These are phyloP conservation scores for Fusarium domesticum DNA, from an alignment of 2,329 filamentous ascomycete species.

Conservation along the genomic window DNA sequence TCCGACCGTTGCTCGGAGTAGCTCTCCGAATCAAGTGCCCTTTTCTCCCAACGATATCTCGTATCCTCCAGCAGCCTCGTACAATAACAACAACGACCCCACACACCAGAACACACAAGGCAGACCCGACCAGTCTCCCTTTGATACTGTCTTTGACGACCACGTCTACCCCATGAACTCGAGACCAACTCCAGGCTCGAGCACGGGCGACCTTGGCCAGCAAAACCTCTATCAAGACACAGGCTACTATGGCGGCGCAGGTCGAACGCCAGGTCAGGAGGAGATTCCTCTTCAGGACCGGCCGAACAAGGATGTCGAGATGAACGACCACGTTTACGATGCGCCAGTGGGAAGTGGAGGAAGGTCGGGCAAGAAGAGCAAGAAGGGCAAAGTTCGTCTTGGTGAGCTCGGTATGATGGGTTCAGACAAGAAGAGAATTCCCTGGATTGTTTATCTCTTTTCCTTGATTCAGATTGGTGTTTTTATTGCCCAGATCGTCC, in stretches of 20 bases:
- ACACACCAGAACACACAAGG: slow-evolving; percentile 34
- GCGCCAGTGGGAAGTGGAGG: slow-evolving; percentile 36
- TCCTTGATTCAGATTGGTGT: slow-evolving; percentile 75
- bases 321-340: slow-evolving; percentile 62
- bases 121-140: slow-evolving; percentile 49
- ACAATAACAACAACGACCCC: slow-evolving; percentile 27
- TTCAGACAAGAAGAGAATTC: slow-evolving; percentile 55
- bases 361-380: slow-evolving; percentile 31
- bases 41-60: slow-evolving; percentile 20
- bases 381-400: slow-evolving; percentile 49
- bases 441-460: slow-evolving; percentile 81
- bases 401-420: slow-evolving; percentile 60
- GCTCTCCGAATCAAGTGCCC: neutral
- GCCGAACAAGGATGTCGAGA: slow-evolving; percentile 40
- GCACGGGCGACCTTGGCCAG: slow-evolving; percentile 40
- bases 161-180: slow-evolving; percentile 59
- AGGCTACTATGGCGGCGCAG: slow-evolving; percentile 51
- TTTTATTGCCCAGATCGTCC: slow-evolving; percentile 84
- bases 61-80: slow-evolving; percentile 21
- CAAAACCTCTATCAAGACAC: slow-evolving; percentile 51
- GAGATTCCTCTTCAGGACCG: slow-evolving; percentile 58
- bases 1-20: neutral
- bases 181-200: slow-evolving; percentile 32
- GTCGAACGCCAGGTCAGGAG: slow-evolving; percentile 43
- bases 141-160: slow-evolving; percentile 67